Evolutionary conservation across 2,329 filamentous ascomycete genomes (phyloP), one percentile per base, ranked within the genome.

Genomic region (Sphaerulina vaccinii): DNA sequence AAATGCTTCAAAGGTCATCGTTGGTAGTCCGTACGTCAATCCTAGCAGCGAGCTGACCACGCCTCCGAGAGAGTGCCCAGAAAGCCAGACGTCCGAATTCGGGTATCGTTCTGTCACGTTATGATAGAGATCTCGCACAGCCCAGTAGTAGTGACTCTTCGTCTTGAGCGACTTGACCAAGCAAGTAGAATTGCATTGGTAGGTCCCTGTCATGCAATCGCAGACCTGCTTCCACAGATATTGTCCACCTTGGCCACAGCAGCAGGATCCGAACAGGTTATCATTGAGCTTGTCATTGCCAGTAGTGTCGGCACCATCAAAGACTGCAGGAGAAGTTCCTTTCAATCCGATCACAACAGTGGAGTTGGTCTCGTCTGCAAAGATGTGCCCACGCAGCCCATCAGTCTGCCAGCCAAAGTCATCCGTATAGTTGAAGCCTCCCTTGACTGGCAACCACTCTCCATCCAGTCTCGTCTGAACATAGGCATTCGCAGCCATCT

Each of bases 251-350:
- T 96, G 90, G 3, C 84, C 93, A 71, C 93, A 99, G 71, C 93
- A 99, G 73, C 93, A 99, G 67, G 91, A 95, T 74, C 96, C 96
- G 72, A 95, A 96, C 8, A 99, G 78, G 68, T 99, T 99, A 72
- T 99, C 93, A 69, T 97, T 99, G 65, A 91, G 78, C 74, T 99
- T 99, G 74, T 99, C 93, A 62, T 96, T 96, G 21, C 90, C 95
- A 0, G 92, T 97, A 1, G 93, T 97, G 45, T 91, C 92, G 32
- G 92, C 88, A n/a, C 93, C 93, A 69, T 97, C 92, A 67, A 96
- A 97, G 3, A 97, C 85, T 10, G 93, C 92, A 1, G 86, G 83
- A 7, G 73, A 65, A 16, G 42, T 42, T 22, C 40, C 49, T 73
- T 99, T 99, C 51, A 99, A 73, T 4, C 90, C 91, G 58, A 97